These are phyloP conservation scores for Hirschfeldia incana DNA, from an alignment of 345 rosid genomes.

Conservation along the genomic window DNA sequence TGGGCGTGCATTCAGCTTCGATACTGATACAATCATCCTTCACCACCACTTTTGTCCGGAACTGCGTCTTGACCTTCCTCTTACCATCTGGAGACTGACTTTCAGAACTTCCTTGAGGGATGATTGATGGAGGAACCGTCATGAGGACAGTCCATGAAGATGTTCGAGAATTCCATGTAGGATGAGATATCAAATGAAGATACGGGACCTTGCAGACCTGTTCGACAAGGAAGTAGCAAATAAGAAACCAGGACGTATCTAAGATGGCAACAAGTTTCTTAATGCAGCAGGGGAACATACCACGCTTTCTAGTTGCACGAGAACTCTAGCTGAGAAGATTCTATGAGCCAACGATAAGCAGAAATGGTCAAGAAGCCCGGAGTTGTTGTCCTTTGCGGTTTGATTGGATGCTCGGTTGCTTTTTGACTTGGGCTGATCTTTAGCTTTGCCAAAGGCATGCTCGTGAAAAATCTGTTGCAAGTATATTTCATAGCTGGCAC, in stretches of 20 bases:
- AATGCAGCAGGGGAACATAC: conserved; percentile 42
- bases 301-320: conserved; percentile 73
- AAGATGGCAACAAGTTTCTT: neutral
- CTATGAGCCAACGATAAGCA: conserved; percentile 86
- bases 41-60: conserved; percentile 77
- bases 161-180: conserved; percentile 89
- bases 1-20: conserved; percentile 94
- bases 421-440: conserved; percentile 48
- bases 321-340: conserved; percentile 74
- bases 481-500: conserved; percentile 71
- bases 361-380: conserved; percentile 82
- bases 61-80: conserved; percentile 64
- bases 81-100: conserved; percentile 42
- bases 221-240: conserved; percentile 10
- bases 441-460: conserved; percentile 53
- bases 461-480: conserved; percentile 81
- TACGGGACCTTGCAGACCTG: conserved; percentile 82
- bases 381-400: conserved; percentile 51
- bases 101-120: conserved; percentile 48
- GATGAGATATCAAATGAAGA: conserved; percentile 85
- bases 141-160: conserved; percentile 89
- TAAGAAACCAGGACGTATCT: neutral
- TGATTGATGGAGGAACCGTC: conserved; percentile 77
- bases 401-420: conserved; percentile 48
- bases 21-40: conserved; percentile 69